Conservation (phyloP, 768 basidiomycete genomes). For the Leccinum longicurvipes region DNA sequence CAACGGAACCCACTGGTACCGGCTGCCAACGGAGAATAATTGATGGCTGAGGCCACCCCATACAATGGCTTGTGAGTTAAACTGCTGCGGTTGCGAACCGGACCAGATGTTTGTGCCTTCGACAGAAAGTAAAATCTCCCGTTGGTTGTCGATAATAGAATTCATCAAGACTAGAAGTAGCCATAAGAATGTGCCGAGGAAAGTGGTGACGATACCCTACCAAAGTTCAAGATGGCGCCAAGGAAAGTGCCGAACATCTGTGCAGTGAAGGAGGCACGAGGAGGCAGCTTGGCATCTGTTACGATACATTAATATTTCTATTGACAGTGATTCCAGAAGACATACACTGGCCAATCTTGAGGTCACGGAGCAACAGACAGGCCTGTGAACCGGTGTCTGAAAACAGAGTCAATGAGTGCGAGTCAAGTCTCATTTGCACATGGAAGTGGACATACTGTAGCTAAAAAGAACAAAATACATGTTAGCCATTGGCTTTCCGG, state of each 20-base stretch:
- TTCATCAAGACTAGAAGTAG: slow-evolving; percentile 53
- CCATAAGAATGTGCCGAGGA: background rate
- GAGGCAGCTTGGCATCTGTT: slow-evolving; percentile 52
- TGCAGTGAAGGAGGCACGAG: slow-evolving; percentile 59
- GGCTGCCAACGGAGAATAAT: slow-evolving; percentile 30
- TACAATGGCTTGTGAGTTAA: slow-evolving; percentile 34
- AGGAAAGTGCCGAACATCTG: slow-evolving; percentile 56
- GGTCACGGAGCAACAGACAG: slow-evolving; percentile 50
- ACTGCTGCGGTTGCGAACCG: slow-evolving; percentile 29
- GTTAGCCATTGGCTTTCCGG: slow-evolving; percentile 40
- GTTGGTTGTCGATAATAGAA: slow-evolving; percentile 49
- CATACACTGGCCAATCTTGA: slow-evolving; percentile 41
- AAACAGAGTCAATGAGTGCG: slow-evolving; percentile 19
- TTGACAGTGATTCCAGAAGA: background rate
- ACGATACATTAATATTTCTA: slow-evolving; percentile 36
- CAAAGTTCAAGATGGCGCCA: slow-evolving; percentile 45
- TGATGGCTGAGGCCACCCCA: slow-evolving; percentile 39
- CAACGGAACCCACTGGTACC: slow-evolving; percentile 41
- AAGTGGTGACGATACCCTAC: slow-evolving; percentile 21
- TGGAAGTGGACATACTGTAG: slow-evolving; percentile 36
- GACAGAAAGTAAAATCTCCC: slow-evolving; percentile 48
- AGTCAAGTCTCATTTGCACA: slow-evolving; percentile 21
- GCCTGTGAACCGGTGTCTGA: slow-evolving; percentile 52
- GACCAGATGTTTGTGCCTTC: slow-evolving; percentile 47
- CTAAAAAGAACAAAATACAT: slow-evolving; percentile 45